Evolutionary conservation across 2,329 filamentous ascomycete genomes (phyloP).

Genomic region (Colletotrichum abscissum): DNA sequence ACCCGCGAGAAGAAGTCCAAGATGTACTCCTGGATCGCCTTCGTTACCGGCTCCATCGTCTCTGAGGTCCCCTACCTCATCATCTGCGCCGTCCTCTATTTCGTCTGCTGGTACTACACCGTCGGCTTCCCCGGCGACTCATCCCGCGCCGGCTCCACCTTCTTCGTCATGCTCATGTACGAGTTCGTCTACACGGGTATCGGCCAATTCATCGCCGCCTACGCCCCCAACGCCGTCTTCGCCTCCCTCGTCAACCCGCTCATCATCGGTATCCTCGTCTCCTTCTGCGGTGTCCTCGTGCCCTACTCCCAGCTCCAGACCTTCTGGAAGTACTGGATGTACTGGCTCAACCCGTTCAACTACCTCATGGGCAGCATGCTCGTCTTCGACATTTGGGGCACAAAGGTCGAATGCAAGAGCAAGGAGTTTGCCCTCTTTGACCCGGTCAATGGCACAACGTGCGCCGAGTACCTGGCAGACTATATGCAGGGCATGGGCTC

Average conservation of each 20-base stretch:
- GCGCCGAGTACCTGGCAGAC: slow-evolving; percentile 64
- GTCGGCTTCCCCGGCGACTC: slow-evolving; percentile 60
- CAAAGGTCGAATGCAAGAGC: slow-evolving; percentile 57
- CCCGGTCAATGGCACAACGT: slow-evolving; percentile 64
- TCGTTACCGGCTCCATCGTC: slow-evolving; percentile 63
- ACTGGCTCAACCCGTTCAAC: slow-evolving; percentile 64
- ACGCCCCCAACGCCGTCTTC: slow-evolving; percentile 70
- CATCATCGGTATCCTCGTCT: slow-evolving; percentile 68
- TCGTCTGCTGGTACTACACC: slow-evolving; percentile 68
- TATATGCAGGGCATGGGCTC: slow-evolving; percentile 63
- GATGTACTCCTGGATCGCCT: slow-evolving; percentile 70
- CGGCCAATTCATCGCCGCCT: slow-evolving; percentile 72
- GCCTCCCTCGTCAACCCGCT: slow-evolving; percentile 68
- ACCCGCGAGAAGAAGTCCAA: slow-evolving; percentile 70
- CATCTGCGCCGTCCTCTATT: slow-evolving; percentile 59
- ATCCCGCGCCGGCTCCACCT: slow-evolving; percentile 60
- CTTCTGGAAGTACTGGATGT: slow-evolving; percentile 74
- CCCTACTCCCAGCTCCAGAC: slow-evolving; percentile 70
- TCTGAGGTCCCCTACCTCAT: slow-evolving; percentile 59
- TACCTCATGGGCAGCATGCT: slow-evolving; percentile 69
- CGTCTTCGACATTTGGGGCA: slow-evolving; percentile 61
- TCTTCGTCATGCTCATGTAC: slow-evolving; percentile 68
- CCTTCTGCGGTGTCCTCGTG: slow-evolving; percentile 81
- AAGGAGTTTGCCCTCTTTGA: slow-evolving; percentile 63
- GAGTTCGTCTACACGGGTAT: slow-evolving; percentile 71